Conservation (phyloP, 148 eudicot species). For the Heliosperma pusillum region DNA sequence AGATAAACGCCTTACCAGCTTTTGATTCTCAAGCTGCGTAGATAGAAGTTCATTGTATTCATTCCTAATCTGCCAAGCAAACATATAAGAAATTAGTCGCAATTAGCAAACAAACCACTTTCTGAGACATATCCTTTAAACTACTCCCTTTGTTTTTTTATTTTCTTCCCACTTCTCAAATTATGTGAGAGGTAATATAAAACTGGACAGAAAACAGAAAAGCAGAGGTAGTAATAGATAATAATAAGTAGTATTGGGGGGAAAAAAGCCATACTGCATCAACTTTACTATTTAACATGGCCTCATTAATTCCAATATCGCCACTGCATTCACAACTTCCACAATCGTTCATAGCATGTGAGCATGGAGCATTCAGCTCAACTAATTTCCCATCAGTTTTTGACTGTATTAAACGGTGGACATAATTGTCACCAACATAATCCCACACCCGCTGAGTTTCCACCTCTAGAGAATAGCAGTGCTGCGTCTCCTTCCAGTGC, state of each 20-base stretch:
- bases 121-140: neutral
- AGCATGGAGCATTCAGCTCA: conserved; percentile 70
- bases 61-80: conserved; percentile 53
- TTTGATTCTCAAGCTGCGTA: conserved; percentile 89
- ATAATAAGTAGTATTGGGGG: neutral
- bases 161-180: too few species aligned
- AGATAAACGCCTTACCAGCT: conserved; percentile 46
- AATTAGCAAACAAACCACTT: neutral
- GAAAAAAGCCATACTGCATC: conserved; percentile 63
- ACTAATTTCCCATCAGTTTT: conserved; percentile 96
- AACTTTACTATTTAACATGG: conserved; percentile 64
- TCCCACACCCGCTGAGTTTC: conserved; percentile 98
- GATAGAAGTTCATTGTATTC: conserved; percentile 94
- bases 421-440: conserved; percentile 90
- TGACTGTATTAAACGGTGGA: conserved; percentile 84
- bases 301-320: conserved; percentile 62
- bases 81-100: too few species aligned
- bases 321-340: conserved; percentile 55
- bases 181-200: too few species aligned
- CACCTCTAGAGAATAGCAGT: conserved; percentile 88
- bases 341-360: conserved; percentile 44
- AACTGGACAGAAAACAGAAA: too few species aligned
- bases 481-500: conserved; percentile 97
- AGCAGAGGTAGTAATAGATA: too few species aligned
- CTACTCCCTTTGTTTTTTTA: too few species aligned